Base-by-base conservation (phyloP, 1,284 basidiomycete species). In the Porodaedalea pini region DNA sequence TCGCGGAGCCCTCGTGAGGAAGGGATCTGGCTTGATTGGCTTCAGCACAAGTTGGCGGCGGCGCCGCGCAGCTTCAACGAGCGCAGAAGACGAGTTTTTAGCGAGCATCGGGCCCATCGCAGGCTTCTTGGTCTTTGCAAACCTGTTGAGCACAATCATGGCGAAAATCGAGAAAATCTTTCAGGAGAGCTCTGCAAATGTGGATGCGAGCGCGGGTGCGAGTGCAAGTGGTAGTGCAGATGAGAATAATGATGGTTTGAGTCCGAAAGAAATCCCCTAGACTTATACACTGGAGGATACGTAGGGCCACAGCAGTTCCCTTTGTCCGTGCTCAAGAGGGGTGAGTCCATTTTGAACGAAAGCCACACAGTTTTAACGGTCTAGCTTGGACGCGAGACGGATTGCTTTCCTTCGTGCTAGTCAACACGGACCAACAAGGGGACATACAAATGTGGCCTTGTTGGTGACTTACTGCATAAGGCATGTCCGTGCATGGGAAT, bases 21-120 rank as follows among this genome's bases (percentile, higher is more conserved):
- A 31, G 10, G 51, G 13, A 15, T 40, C 29, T 6, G 21, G 25
- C 23, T 15, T 32, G 8, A 15, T n/a, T 29, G 51, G 51, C 39
- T 55, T 55, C 8, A 55, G 34, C 2, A 55, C 19, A n/a, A 25
- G 53, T 8, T 41, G 21, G 4, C 53, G 41, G 3, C 53, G 41
- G 10, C 31, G 41, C 3, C 53, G 41, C 4, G 53, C 25, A 15
- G 23, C 27, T 27, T 47, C 45, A 4, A 2, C 45, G 7, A 44
- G 41, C 11, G 17, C 41, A 4, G 45, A 47, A 15, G 40, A 15
- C 34, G 40, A 11, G 25, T 10, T 34, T 25, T 44, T 31, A 6
- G 25, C 13, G 27, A 31, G 10, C 10, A 15, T 47, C 11, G 27
- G 3, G 25, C 13, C 25, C 2, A 47, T 8, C 25, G 45, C 17